phyloP scores from a whole-genome alignment of 108 stramenopile species.

The Pseudonitzschia multiseries region DNA sequence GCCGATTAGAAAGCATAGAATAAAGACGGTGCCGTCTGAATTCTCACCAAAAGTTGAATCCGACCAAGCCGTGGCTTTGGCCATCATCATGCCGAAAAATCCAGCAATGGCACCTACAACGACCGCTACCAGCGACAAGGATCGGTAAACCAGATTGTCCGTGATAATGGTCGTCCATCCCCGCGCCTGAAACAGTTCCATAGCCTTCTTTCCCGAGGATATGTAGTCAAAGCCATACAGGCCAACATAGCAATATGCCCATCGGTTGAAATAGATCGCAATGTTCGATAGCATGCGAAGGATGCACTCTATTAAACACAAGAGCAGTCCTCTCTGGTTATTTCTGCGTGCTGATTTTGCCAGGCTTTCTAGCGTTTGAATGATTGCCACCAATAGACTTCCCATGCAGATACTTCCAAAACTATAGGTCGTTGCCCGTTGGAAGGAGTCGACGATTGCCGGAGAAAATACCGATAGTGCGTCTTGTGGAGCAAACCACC shows the following conservation, averaged over 20 bases:
- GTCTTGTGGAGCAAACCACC: slow-evolving; percentile 54
- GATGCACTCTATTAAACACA: slow-evolving; percentile 50
- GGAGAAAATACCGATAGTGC: slow-evolving; percentile 40
- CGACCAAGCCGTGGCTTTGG: slow-evolving; percentile 20
- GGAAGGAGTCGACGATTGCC: slow-evolving; percentile 46
- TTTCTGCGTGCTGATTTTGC: slow-evolving; percentile 36
- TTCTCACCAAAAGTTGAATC: slow-evolving; percentile 17
- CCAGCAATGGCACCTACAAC: slow-evolving; percentile 63
- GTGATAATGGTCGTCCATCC: slow-evolving; percentile 54
- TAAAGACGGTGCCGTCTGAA: slow-evolving; percentile 13
- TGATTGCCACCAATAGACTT: slow-evolving; percentile 69
- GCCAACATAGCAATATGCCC: slow-evolving; percentile 55
- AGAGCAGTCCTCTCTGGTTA: slow-evolving; percentile 18
- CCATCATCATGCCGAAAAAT: slow-evolving; percentile 46
- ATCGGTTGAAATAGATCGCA: slow-evolving; percentile 42
- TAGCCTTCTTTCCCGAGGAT: slow-evolving; percentile 55
- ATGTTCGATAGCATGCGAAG: slow-evolving; percentile 35
- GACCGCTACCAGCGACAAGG: slow-evolving; percentile 37
- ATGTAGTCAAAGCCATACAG: slow-evolving; percentile 74
- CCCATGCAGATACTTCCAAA: slow-evolving; percentile 79
- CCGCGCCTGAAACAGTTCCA: slow-evolving; percentile 45
- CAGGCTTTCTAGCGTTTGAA: slow-evolving; percentile 49
- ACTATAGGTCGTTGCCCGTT: slow-evolving; percentile 53
- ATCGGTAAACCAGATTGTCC: slow-evolving; percentile 26
- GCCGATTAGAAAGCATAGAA: slow-evolving; percentile 38